phyloP scores from a whole-genome alignment of 176 grass and related monocot species.

The Hsuehochloa calcarea region DNA sequence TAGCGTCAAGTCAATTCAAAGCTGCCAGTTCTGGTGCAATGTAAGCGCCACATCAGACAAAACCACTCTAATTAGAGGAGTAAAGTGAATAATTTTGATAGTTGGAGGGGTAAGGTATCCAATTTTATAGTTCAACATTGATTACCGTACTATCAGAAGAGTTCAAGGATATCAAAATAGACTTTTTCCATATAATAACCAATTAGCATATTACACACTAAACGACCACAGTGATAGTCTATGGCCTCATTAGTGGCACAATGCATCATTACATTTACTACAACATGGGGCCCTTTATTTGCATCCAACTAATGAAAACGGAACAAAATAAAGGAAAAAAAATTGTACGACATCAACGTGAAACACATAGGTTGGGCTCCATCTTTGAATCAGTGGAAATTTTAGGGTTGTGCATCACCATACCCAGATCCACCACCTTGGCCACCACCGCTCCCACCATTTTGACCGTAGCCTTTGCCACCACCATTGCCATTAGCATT shows the following conservation, averaged over 20 bases:
- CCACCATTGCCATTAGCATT: not conserved
- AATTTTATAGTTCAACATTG: too few species aligned
- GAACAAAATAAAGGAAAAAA: not conserved
- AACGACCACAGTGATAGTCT: not conserved
- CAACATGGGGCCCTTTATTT: slow-evolving; percentile 1
- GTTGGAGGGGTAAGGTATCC: too few species aligned
- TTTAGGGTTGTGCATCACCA: not conserved
- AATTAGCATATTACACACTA: not conserved
- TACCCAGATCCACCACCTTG: not conserved
- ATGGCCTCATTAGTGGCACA: not conserved
- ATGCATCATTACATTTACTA: not conserved
- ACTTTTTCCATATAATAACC: too few species aligned
- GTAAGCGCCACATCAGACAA: too few species aligned
- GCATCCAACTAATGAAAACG: not conserved
- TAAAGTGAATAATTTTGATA: too few species aligned
- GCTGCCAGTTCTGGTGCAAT: too few species aligned
- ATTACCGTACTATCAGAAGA: too few species aligned
- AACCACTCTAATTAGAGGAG: too few species aligned
- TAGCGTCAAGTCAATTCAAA: too few species aligned
- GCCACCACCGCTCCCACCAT: slow-evolving; percentile 21
- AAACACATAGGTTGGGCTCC: not conserved
- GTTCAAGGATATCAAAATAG: too few species aligned
- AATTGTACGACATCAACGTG: not conserved
- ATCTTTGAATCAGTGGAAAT: not conserved
- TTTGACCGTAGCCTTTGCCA: not conserved